phyloP scores from a whole-genome alignment of 208 protist species.

The Tritrichomonas musculus region DNA sequence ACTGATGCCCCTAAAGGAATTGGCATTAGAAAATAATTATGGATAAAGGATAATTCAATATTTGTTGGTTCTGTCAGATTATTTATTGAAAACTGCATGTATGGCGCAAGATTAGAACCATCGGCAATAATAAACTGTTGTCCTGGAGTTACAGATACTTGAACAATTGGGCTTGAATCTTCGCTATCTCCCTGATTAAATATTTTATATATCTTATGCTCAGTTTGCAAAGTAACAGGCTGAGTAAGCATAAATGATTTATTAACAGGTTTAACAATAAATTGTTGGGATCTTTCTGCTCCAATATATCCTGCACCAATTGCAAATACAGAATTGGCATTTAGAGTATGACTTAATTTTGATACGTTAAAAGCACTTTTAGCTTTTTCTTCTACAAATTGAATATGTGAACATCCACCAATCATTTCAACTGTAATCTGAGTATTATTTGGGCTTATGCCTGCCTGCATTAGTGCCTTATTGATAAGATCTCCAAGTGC shows the following conservation, averaged over 20 bases:
- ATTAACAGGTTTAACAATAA: neutral
- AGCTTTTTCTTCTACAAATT: neutral
- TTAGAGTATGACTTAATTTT: neutral
- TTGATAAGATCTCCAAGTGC: neutral
- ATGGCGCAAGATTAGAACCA: neutral
- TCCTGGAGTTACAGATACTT: neutral
- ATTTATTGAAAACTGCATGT: neutral
- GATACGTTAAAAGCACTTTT: neutral
- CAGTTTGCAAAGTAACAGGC: neutral
- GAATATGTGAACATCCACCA: neutral
- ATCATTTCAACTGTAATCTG: neutral
- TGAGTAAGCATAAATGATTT: neutral
- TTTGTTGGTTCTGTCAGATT: neutral
- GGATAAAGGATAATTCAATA: neutral
- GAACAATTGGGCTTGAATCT: neutral
- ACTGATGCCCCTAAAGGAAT: neutral
- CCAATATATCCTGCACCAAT: neutral
- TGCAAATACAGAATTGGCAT: neutral
- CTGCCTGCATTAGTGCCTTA: neutral
- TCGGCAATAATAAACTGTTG: neutral
- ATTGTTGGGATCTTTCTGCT: neutral
- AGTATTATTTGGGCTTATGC: neutral
- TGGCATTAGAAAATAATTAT: constrained; percentile 29
- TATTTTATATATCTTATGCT: neutral
- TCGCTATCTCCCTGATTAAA: neutral